Evolutionary conservation across 306 rosid genomes (phyloP).

Genomic region (Begonia peltatifolia): DNA sequence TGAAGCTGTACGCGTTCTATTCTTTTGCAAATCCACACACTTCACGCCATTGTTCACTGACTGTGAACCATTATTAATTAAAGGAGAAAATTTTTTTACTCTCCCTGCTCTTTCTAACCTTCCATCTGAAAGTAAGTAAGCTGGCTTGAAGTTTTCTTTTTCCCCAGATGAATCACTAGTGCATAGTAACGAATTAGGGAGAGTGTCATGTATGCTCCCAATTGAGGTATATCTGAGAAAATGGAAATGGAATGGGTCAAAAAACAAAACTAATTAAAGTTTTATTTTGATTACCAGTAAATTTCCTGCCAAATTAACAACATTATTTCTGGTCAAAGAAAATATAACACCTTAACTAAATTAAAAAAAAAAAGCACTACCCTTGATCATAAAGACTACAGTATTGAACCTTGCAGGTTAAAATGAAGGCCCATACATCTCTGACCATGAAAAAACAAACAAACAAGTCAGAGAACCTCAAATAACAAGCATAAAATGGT

Average conservation of each 20-base stretch:
- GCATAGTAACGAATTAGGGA: slow-evolving; percentile 67
- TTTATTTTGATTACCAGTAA: neutral
- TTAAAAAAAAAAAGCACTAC: slow-evolving; percentile 29
- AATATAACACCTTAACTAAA: neutral
- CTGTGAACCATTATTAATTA: slow-evolving; percentile 14
- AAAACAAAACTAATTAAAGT: neutral
- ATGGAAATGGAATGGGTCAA: slow-evolving; percentile 4
- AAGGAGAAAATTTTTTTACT: slow-evolving; percentile 43
- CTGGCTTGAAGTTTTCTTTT: slow-evolving; percentile 52
- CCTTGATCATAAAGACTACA: slow-evolving; percentile 97
- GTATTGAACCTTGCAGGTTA: slow-evolving; percentile 71
- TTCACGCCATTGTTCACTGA: slow-evolving; percentile 44
- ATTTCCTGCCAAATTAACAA: neutral
- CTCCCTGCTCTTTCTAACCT: slow-evolving; percentile 95
- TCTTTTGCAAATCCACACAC: slow-evolving; percentile 28
- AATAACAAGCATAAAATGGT: no score
- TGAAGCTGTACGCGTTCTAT: slow-evolving; percentile 57
- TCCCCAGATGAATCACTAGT: slow-evolving; percentile 24
- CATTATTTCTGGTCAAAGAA: neutral
- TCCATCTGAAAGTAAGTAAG: slow-evolving; percentile 88
- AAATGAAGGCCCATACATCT: slow-evolving; percentile 93
- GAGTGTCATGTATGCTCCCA: slow-evolving; percentile 79
- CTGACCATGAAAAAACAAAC: slow-evolving; percentile 30
- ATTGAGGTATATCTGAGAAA: slow-evolving; percentile 78
- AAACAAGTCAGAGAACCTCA: no score